Evolutionary conservation across 2,329 filamentous ascomycete species (phyloP), one percentile per base, ranked within the genome.

Genomic region (Hypoxylon sp.): DNA sequence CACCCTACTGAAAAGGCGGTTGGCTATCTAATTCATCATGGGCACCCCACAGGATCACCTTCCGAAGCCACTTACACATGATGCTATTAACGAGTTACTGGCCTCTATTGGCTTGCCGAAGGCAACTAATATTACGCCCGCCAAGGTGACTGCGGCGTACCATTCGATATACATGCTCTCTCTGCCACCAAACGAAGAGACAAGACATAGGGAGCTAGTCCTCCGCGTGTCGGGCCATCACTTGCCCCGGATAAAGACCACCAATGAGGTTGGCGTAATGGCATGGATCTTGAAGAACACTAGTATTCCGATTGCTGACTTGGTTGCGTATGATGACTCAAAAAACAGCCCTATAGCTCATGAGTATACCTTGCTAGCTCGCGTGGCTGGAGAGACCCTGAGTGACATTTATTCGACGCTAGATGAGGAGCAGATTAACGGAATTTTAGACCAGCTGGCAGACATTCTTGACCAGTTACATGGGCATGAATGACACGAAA

Each of bases 231-330:
- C 47, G 9, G 39, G 21, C 6, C 5, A 53, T 3, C 29, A 53
- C 34, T 32, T 25, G 14, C 48, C 48, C 6, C 12, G 4, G 1
- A 46, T 60, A 14, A 53, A 53, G 48, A 47, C 39, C 2, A 19
- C 27, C 5, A 60, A 81, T 56, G 78, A 81, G 65, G 74, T 78
- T 2, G 78, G 65, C 16, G 67, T 76, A 30, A 77, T 80, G 74
- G 61, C 52, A 5, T 81, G 77, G 78, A 48, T 81, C 5, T 23
- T 39, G 7, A 39, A 67, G n/a, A 70, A 77, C 48, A 79, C 78
- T 2, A 60, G 48, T 0, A 75, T 81, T n/a, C 78, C 78, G 5
- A 66, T 79, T 3, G 77, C 79, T 1, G 68, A 56, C 2, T 61
- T 79, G 1, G 63, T 81, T 11, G 55, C 63, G 6, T 76, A 71